phyloP scores from a whole-genome alignment of 768 basidiomycete species.

The Lactarius psammicola region DNA sequence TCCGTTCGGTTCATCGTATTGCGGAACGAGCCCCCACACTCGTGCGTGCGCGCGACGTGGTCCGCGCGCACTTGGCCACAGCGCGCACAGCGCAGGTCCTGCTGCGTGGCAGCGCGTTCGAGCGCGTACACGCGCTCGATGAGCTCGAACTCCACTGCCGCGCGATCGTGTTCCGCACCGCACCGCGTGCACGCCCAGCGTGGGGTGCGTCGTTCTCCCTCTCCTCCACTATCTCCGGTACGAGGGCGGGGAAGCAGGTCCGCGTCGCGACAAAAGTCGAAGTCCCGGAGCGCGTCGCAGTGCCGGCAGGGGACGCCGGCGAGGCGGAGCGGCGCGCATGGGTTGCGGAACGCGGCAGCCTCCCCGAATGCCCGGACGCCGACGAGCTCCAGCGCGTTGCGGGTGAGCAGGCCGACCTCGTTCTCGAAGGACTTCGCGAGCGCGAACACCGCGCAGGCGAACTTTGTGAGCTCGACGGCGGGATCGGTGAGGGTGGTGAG shows the following conservation, averaged over 20 bases:
- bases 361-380: slow-evolving; percentile 82
- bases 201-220: slow-evolving; percentile 41
- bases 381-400: slow-evolving; percentile 85
- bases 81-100: slow-evolving; percentile 85
- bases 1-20: slow-evolving; percentile 73
- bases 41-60: slow-evolving; percentile 80
- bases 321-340: slow-evolving; percentile 84
- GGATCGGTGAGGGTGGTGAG: slow-evolving; percentile 75
- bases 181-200: slow-evolving; percentile 74
- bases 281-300: slow-evolving; percentile 83
- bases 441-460: slow-evolving; percentile 73
- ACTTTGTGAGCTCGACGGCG: slow-evolving; percentile 86
- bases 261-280: slow-evolving; percentile 93
- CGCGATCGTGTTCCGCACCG: slow-evolving; percentile 84
- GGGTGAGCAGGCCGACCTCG: slow-evolving; percentile 85
- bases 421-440: slow-evolving; percentile 79
- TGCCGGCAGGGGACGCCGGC: slow-evolving; percentile 84
- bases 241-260: slow-evolving; percentile 63
- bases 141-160: slow-evolving; percentile 81
- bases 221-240: not conserved
- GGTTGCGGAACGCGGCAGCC: slow-evolving; percentile 86
- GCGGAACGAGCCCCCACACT: slow-evolving; percentile 84
- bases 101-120: slow-evolving; percentile 76
- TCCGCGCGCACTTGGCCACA: slow-evolving; percentile 91
- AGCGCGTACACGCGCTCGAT: slow-evolving; percentile 71